Conservation (phyloP, 2,329 filamentous ascomycete genomes). For the Exophiala spinifera region DNA sequence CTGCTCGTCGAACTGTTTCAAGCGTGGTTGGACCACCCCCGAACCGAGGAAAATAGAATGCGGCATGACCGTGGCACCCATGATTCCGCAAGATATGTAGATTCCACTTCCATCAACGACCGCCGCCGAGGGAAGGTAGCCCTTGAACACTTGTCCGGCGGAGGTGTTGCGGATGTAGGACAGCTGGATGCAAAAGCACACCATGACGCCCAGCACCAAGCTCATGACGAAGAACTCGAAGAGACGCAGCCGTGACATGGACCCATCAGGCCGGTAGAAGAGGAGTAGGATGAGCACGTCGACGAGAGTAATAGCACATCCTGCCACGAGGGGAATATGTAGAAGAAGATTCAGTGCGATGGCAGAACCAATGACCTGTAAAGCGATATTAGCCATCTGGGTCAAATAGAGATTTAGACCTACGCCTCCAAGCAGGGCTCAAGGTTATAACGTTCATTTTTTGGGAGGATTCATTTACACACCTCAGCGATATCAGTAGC, state of each 20-base stretch:
- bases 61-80: slow-evolving; percentile 58
- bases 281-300: slow-evolving; percentile 57
- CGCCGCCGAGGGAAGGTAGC: slow-evolving; percentile 54
- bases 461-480: too few relatives aligned
- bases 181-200: slow-evolving; percentile 58
- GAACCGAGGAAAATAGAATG: slow-evolving; percentile 58
- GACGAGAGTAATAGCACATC: slow-evolving; percentile 55
- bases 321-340: slow-evolving; percentile 53
- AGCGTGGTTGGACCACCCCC: slow-evolving; percentile 54
- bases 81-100: slow-evolving; percentile 54
- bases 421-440: too few relatives aligned
- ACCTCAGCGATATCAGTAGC: slow-evolving; percentile 69
- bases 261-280: slow-evolving; percentile 53
- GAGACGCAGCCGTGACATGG: slow-evolving; percentile 50
- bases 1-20: slow-evolving; percentile 47
- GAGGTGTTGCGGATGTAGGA: slow-evolving; percentile 50
- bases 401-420: too few relatives aligned
- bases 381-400: neutral
- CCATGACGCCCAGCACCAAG: slow-evolving; percentile 54
- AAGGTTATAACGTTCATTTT: too few relatives aligned
- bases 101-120: slow-evolving; percentile 52
- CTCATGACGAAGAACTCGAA: slow-evolving; percentile 56
- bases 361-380: slow-evolving; percentile 54
- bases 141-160: slow-evolving; percentile 52
- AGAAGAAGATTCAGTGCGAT: slow-evolving; percentile 56